Evolutionary conservation across 2,329 filamentous ascomycete species (phyloP).

Genomic region (Calonectria pauciramosa): DNA sequence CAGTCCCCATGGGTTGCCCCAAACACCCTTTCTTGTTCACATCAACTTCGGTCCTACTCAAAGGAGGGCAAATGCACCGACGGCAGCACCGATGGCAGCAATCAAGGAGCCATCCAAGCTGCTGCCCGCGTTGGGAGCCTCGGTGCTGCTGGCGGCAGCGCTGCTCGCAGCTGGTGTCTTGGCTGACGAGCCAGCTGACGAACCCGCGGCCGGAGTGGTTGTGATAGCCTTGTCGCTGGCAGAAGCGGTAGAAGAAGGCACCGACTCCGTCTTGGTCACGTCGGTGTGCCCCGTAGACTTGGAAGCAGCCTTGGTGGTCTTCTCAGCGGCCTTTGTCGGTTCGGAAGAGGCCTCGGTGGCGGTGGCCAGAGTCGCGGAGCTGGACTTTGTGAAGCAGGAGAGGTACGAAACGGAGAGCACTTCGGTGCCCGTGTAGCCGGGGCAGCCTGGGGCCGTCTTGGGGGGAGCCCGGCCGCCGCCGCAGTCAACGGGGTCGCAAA

Average conservation of each 20-base stretch:
- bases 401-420: conserved; percentile 28
- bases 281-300: not conserved
- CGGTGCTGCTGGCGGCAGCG: not conserved
- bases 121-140: conserved; percentile 17
- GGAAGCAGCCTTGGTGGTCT: not conserved
- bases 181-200: too few relatives aligned
- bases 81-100: not conserved
- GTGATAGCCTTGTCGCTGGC: not conserved
- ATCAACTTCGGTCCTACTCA: not conserved
- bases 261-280: not conserved
- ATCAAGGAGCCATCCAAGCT: conserved; percentile 17
- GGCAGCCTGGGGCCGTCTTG: conserved; percentile 64
- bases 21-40: not conserved
- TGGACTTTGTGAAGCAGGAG: conserved; percentile 32
- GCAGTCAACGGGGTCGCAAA: conserved; percentile 67
- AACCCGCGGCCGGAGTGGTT: conserved; percentile 20
- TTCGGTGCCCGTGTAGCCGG: conserved; percentile 56
- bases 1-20: too few relatives aligned
- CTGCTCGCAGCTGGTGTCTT: not conserved
- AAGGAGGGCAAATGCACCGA: conserved; percentile 22
- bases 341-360: not conserved
- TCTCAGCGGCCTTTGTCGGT: not conserved
- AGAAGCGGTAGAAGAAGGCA: not conserved
- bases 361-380: conserved; percentile 17
- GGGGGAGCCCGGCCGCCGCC: conserved; percentile 67